Conservation (phyloP, 257 asterid genomes). For the Agastache rugosa region DNA sequence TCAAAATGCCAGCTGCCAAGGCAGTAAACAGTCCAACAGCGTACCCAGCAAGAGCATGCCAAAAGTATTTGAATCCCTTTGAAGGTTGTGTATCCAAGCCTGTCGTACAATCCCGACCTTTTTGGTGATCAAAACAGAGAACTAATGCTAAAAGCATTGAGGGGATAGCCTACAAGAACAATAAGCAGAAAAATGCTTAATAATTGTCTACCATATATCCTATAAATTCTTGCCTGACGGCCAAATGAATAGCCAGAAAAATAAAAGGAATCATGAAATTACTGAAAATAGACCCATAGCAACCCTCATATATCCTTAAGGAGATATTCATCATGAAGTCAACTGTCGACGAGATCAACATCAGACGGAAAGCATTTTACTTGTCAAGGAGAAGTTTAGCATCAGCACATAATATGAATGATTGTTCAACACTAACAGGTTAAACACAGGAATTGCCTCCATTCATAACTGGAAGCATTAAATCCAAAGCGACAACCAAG, state of each 20-base stretch:
- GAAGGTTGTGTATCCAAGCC: conserved; percentile 51
- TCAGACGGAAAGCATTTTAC: neutral
- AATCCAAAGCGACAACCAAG: neutral
- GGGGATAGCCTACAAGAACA: conserved; percentile 86
- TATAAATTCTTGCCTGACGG: conserved; percentile 8
- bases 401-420: neutral
- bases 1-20: conserved; percentile 88
- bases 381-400: neutral
- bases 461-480: neutral
- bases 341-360: neutral
- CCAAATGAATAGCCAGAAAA: neutral
- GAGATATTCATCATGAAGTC: neutral
- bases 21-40: conserved; percentile 84
- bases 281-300: neutral
- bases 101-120: conserved; percentile 51
- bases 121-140: conserved; percentile 83
- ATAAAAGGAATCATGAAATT: neutral
- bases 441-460: conserved; percentile 4
- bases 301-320: neutral
- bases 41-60: conserved; percentile 83
- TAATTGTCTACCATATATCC: conserved; percentile 4
- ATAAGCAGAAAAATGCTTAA: conserved; percentile 33
- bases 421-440: neutral
- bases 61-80: conserved; percentile 69
- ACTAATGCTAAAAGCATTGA: conserved; percentile 97